Base-by-base conservation (phyloP, 129 eudicot genomes). In the Deinandra increscens region DNA sequence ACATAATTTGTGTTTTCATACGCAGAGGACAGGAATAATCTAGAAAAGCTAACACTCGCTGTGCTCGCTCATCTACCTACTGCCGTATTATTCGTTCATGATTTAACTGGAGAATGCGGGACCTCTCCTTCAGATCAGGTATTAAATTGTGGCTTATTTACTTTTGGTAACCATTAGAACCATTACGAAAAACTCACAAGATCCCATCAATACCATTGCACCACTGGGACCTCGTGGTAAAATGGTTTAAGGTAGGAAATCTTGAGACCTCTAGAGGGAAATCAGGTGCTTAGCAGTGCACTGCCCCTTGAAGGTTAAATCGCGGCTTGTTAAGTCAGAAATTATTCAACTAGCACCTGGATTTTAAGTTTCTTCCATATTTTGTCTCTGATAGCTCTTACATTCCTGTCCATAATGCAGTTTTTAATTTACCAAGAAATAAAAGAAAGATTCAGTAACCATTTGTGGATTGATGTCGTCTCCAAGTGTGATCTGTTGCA, bases 71-170 rank as follows among this genome's bases (percentile, higher is more conserved):
- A 89, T 87, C 70, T 89, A 75, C 96, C 97, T 39, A 93, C 98
- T 78, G 97, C 98, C 18, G 80, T 89, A 43, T 82, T 93, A 60
- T 93, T 81, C 60, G 98, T 93, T 71, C 98, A 93, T 58, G 98
- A 93, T 73, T 83, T 93, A 22, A 82, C 98, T 0, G 98, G 98
- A 77, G 90, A 93, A 85, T 93, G 98, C 75, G 98, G 98, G 33
- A 93, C 87, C 65, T 93, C 98, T 59, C 83, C 95, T 44, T 86
- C 98, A 9, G 98, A 93, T 74, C 98, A 93, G 98, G 98, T 86
- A 82, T 67, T 17, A 51, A 68, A 41, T 42, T 42, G 9, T 22
- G 50, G 6, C 39, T 13, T 36, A 6, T 36, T 36, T 36, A 1
- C 39, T 6, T 36, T 36, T 36, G 39, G 39, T 36, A 36, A 36